Evolutionary conservation across 2,329 filamentous ascomycete species (phyloP), one percentile per base, ranked within the genome.

Genomic region (Bipolaris sorokiniana): DNA sequence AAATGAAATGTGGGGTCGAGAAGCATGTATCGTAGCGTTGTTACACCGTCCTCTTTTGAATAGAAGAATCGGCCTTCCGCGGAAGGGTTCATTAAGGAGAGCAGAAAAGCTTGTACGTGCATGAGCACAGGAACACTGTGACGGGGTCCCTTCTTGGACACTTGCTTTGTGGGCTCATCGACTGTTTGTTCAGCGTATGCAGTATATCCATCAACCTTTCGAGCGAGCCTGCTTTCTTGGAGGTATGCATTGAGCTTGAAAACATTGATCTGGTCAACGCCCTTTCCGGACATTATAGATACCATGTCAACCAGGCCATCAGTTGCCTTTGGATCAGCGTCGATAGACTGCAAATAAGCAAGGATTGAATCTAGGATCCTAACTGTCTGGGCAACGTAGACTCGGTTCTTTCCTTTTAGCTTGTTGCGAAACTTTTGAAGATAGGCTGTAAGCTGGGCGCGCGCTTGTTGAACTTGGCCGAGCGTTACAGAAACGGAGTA

Each of bases 1-100:
- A 99, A 98, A 64, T 96, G 91, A 67, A 94, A 88, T 0, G 93
- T 93, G 0, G 95, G 94, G 31, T 97, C 95, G 0, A 99, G 84
- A 4, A 99, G 84, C 66, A 97, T 86, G 73, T 97, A 99, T 41
- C 88, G 92, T 11, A 98, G 79, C 20, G 83, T 81, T 16, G 91
- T 81, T 31, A 78, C 73, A 2, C 76, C 74, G 16, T 80, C 80
- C 26, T 72, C 72, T 53, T 79, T 82, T 10, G 78, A 76, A 64
- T 81, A 86, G 66, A 88, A 87, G 63, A 88, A 83, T 20, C 82
- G 80, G 0, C 86, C 86, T 76, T 89, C 86, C 34, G 80, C 79
- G 1, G 91, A 92, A 2, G 93, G 88, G 62, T 99, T 97, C 67
- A 93, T 97, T 20, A 99, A 81, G 0, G 92, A 88, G 1, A 90